Conservation (phyloP, 1,284 basidiomycete species). For the Sanghuangporus sanghuang region DNA sequence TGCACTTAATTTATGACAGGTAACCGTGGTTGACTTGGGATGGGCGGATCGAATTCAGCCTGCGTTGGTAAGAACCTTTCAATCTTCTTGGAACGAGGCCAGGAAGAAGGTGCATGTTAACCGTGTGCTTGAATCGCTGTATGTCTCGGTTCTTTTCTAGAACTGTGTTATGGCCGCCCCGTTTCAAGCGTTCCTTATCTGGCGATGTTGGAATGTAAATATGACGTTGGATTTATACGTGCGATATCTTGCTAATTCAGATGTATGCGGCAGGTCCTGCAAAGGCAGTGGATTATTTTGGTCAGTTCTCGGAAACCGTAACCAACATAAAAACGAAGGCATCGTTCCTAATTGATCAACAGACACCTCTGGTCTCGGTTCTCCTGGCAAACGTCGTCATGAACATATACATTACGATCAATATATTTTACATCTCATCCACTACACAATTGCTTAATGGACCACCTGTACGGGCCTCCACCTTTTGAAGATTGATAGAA, state of each 20-base stretch:
- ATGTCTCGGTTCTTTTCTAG: slow-evolving; percentile 15
- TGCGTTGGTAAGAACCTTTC: slow-evolving; percentile 21
- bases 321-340: not conserved
- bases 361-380: slow-evolving; percentile 22
- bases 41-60: slow-evolving; percentile 28
- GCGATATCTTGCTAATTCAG: not conserved
- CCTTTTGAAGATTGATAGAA: not conserved
- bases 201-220: slow-evolving; percentile 27
- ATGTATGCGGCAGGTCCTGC: slow-evolving; percentile 20
- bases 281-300: slow-evolving; percentile 20
- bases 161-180: slow-evolving; percentile 27
- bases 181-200: slow-evolving; percentile 29
- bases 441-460: not conserved
- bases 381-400: slow-evolving; percentile 22
- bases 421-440: slow-evolving; percentile 18
- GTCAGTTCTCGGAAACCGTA: slow-evolving; percentile 19
- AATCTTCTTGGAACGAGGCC: not conserved
- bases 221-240: not conserved
- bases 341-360: not conserved
- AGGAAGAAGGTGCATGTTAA: not conserved
- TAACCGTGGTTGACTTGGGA: slow-evolving; percentile 20
- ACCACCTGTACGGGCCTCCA: slow-evolving; percentile 21
- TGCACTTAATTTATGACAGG: slow-evolving; percentile 10
- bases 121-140: not conserved
- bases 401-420: slow-evolving; percentile 22